Percentiles rank a stretch among this genome's conserved stretches.
These are phyloP conservation scores for Calonectria pauciramosa DNA, from an alignment of 2,329 filamentous ascomycete species.

Conservation along the genomic window DNA sequence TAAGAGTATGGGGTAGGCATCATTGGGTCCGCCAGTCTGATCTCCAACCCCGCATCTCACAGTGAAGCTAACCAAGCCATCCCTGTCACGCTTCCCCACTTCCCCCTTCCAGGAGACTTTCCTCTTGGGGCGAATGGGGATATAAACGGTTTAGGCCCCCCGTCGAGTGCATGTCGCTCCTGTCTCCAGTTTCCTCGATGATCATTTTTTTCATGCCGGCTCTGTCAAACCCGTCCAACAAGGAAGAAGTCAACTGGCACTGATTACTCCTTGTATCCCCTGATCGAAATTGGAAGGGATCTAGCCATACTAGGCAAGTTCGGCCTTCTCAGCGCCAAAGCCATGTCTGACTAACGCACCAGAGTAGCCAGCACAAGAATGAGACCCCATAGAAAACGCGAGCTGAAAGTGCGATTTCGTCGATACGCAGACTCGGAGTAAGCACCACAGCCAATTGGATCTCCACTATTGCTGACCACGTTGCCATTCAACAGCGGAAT, in stretches of 20 bases:
- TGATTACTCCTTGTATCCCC: neutral
- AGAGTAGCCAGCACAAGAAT: no score
- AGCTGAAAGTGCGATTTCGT: neutral
- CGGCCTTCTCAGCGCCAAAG: neutral
- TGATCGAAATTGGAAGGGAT: neutral
- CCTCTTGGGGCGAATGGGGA: neutral
- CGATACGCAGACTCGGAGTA: neutral
- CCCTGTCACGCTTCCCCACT: neutral
- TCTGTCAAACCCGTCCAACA: neutral
- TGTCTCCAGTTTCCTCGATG: neutral
- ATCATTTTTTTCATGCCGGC: neutral
- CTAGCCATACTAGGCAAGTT: neutral
- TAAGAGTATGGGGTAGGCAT: neutral
- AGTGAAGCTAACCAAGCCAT: neutral
- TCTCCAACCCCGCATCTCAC: neutral
- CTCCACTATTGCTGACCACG: no score
- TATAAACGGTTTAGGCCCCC: neutral
- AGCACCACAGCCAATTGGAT: no score
- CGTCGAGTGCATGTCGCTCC: neutral
- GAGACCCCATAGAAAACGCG: neutral
- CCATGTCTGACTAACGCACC: no score
- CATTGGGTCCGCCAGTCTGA: neutral
- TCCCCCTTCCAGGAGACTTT: neutral
- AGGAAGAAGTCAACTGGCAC: neutral
- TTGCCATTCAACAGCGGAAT: no score